phyloP scores from a whole-genome alignment of 257 asterid species.

The Orobanche coerulescens region DNA sequence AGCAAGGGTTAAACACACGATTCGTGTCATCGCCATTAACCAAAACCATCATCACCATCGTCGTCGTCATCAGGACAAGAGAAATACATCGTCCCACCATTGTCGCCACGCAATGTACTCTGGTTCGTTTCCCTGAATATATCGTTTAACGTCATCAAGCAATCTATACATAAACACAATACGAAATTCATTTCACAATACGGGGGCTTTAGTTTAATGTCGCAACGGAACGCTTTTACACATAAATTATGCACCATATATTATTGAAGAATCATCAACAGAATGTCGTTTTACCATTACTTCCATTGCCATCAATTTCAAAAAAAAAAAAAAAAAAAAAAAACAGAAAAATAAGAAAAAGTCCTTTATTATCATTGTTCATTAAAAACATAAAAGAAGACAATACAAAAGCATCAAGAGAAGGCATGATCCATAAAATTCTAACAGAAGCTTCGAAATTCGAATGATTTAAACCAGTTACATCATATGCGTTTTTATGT shows the following conservation, averaged over 20 bases:
- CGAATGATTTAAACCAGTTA: no score
- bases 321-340: background rate
- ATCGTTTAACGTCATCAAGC: background rate
- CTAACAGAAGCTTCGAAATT: no score
- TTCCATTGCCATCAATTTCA: background rate
- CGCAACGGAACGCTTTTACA: no score
- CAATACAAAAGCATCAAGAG: background rate
- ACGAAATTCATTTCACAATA: background rate
- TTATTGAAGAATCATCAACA: background rate
- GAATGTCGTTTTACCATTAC: background rate
- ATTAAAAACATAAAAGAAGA: no score
- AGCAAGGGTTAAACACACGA: slow-evolving; percentile 59
- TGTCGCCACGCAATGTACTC: background rate
- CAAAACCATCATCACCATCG: slow-evolving; percentile 21
- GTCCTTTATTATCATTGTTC: background rate
- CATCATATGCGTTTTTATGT: background rate
- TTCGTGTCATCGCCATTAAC: slow-evolving; percentile 52
- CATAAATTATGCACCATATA: background rate
- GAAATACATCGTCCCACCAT: slow-evolving; percentile 19
- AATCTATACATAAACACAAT: background rate
- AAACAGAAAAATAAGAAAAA: background rate
- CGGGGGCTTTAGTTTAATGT: background rate
- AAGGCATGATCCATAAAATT: background rate
- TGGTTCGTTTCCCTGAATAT: slow-evolving; percentile 13
- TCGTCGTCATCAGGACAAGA: background rate